phyloP scores from a whole-genome alignment of 202 grass and related monocot genomes.

The Bolboschoenoplectus hybrid region DNA sequence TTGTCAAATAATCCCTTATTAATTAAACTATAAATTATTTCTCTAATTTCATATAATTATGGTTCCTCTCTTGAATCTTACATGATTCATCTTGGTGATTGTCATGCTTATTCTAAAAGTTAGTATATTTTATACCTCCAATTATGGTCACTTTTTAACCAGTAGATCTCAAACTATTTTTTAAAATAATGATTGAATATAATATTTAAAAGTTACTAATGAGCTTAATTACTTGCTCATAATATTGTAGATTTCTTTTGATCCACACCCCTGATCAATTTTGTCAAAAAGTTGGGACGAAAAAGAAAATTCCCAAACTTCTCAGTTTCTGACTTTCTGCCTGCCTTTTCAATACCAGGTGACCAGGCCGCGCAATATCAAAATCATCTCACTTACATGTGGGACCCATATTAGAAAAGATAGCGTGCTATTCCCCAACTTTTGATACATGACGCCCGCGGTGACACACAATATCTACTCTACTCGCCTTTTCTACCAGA shows the following conservation, averaged over 20 bases:
- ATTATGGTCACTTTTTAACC: background rate
- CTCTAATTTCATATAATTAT: background rate
- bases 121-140: background rate
- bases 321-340: background rate
- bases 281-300: background rate
- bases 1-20: too few species aligned
- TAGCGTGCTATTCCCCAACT: background rate
- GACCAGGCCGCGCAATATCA: background rate
- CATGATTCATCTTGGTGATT: background rate
- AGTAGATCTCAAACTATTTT: background rate
- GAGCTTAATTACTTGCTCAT: too few species aligned
- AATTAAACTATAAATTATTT: background rate
- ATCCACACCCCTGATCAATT: background rate
- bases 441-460: slow-evolving; percentile 1
- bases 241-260: too few species aligned
- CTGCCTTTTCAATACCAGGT: background rate
- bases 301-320: background rate
- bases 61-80: background rate
- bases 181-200: background rate
- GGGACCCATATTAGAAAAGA: background rate
- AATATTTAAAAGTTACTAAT: background rate
- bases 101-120: background rate
- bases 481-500: background rate
- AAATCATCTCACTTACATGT: slow-evolving; percentile 5
- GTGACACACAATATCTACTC: background rate